Conservation (phyloP, 208 protist species). For the Trypanosoma cruzi region DNA sequence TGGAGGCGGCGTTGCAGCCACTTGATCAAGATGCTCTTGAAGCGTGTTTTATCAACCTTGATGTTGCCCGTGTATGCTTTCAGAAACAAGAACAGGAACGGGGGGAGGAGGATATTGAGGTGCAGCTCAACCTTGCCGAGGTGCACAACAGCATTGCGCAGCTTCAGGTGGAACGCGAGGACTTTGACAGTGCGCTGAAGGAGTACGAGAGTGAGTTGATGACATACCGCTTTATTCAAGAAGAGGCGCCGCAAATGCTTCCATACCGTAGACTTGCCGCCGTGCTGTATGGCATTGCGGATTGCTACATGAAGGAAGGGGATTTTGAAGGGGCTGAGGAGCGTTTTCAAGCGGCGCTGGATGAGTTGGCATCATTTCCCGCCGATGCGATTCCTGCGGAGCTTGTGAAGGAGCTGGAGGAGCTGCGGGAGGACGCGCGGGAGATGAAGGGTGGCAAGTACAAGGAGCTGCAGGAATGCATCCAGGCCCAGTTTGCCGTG, state of each 20-base stretch:
- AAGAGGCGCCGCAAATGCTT: constrained; percentile 29
- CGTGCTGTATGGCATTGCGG: constrained; percentile 76
- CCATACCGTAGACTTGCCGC: constrained; percentile 58
- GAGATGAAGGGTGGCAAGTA: constrained; percentile 84
- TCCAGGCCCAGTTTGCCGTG: constrained; percentile 72
- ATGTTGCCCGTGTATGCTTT: constrained; percentile 79
- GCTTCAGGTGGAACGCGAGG: constrained; percentile 78
- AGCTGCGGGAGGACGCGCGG: constrained; percentile 73
- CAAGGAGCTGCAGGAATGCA: constrained; percentile 60
- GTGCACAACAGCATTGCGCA: constrained; percentile 85
- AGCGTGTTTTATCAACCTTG: constrained; percentile 87
- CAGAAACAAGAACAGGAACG: constrained; percentile 63
- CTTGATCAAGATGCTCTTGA: constrained; percentile 76
- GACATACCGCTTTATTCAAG: constrained; percentile 74
- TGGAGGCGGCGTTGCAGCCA: constrained; percentile 70
- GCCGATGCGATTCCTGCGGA: constrained; percentile 42
- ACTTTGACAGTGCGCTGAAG: constrained; percentile 71
- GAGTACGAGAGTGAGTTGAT: constrained; percentile 87
- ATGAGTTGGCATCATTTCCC: constrained; percentile 61
- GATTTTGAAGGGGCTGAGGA: constrained; percentile 86
- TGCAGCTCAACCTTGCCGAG: constrained; percentile 69
- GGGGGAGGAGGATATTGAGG: constrained; percentile 40
- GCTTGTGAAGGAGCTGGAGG: constrained; percentile 67
- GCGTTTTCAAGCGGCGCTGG: constrained; percentile 58
- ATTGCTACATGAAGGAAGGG: constrained; percentile 85